Conservation (phyloP, 2,329 filamentous ascomycete genomes). For the Mariannaea sp. region DNA sequence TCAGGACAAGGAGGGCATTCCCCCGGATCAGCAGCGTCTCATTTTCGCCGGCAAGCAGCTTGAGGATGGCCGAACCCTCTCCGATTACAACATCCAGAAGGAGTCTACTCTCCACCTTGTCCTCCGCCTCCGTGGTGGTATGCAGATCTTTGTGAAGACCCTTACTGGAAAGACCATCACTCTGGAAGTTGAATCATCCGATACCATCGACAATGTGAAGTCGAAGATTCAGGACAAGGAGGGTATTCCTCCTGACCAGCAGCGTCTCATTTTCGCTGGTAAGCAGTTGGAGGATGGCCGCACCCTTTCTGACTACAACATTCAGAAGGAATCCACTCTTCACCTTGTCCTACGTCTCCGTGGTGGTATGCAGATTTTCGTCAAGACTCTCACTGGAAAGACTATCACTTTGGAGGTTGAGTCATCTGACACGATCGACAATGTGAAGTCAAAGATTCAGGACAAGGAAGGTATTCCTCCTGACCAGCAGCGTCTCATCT, state of each 20-base stretch:
- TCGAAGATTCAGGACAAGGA: conserved; percentile 92
- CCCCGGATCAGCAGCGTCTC: conserved; percentile 91
- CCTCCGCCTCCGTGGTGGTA: conserved; percentile 85
- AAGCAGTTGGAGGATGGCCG: conserved; percentile 94
- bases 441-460: conserved; percentile 97
- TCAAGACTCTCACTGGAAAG: conserved; percentile 89
- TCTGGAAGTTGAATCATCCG: conserved; percentile 83
- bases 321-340: conserved; percentile 87
- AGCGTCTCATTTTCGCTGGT: conserved; percentile 90
- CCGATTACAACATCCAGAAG: conserved; percentile 96
- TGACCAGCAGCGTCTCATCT: conserved; percentile 94
- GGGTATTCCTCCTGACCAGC: conserved; percentile 92
- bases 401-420: conserved; percentile 93
- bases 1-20: conserved; percentile 96
- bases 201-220: conserved; percentile 95
- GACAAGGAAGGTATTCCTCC: conserved; percentile 98
- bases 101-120: conserved; percentile 85
- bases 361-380: conserved; percentile 79
- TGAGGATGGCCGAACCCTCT: conserved; percentile 87
- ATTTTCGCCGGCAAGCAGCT: conserved; percentile 97
- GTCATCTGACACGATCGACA: conserved; percentile 90
- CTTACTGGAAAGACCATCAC: conserved; percentile 94
- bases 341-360: conserved; percentile 81
- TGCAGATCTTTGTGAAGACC: conserved; percentile 89
- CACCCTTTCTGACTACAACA: conserved; percentile 94